Evolutionary conservation across 306 rosid species (phyloP), one percentile per base, ranked within the genome.

Genomic region (Sindora glabra): DNA sequence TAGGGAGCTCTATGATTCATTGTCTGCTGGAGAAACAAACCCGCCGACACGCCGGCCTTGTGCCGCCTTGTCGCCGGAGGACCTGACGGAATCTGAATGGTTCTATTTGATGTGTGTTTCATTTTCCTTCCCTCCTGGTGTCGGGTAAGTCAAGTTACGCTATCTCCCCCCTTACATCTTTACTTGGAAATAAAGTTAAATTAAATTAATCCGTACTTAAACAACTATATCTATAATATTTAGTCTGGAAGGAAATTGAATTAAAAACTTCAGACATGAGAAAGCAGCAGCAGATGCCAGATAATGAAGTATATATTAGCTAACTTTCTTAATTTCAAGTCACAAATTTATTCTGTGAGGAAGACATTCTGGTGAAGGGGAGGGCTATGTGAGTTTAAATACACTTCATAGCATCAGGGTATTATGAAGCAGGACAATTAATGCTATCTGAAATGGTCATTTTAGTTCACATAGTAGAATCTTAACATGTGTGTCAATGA

Each of bases 81-180:
- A 92, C 83, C 54, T 92, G 39, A 92, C 96, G 0, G 95, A 92
- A 65, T 89, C 96, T 0, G 99, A 92, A 66, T 92, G 99, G 99
- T 92, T 92, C 82, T 92, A 92, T 71, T 64, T 92, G 89, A 84
- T 92, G 95, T 92, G 99, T 52, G 85, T 89, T 75, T 92, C 99
- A 2, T 92, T 89, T 85, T 80, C 99, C 16, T 92, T 89, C 48
- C 71, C 94, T 57, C 85, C 94, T 0, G 99, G 90, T 12, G 61
- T 83, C 15, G 99, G 96, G 98, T 91, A 87, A 76, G 78, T 80
- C 45, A 25, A 10, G 16, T 9, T 30, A 5, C 24, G 36, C 33
- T 41, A 12, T 45, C 4, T 19, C 44, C 32, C 23, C 29, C 48
- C 38, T 36, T n/a, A 7, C 8, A 42, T 33, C 24, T 32, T 41